A percentile compares a stretch with the other conserved stretches of the same genome.
Evolutionary conservation across 2,329 filamentous ascomycete genomes (phyloP).

Genomic region (Xylariaceae sp.): DNA sequence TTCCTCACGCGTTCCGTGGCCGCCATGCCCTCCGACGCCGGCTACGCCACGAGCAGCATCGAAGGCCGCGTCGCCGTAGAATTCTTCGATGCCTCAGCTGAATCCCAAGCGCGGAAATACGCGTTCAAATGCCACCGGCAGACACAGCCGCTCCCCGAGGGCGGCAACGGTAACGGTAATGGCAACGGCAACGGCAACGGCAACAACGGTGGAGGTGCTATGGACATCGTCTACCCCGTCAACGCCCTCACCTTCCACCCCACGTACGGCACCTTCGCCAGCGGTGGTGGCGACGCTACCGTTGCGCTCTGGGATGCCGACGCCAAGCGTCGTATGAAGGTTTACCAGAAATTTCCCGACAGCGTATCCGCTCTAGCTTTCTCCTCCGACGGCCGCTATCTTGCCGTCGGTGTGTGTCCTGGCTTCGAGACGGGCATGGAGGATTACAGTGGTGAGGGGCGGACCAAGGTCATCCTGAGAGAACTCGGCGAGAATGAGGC

Average conservation of each 20-base stretch:
- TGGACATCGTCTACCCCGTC: slow-evolving; percentile 84
- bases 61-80: slow-evolving; percentile 95
- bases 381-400: slow-evolving; percentile 66
- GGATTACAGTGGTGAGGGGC: slow-evolving; percentile 65
- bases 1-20: slow-evolving; percentile 91
- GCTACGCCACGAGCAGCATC: slow-evolving; percentile 87
- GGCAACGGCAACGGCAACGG: too few relatives aligned
- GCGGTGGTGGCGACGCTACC: slow-evolving; percentile 81
- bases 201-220: slow-evolving; percentile 35
- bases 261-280: slow-evolving; percentile 76
- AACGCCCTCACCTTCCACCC: slow-evolving; percentile 88
- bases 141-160: slow-evolving; percentile 49
- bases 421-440: slow-evolving; percentile 86
- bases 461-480: slow-evolving; percentile 71
- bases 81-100: slow-evolving; percentile 87
- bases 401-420: slow-evolving; percentile 77
- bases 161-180: slow-evolving; percentile 30
- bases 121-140: slow-evolving; percentile 98
- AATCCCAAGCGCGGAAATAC: slow-evolving; percentile 89
- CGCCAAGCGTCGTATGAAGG: slow-evolving; percentile 81
- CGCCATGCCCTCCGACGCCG: slow-evolving; percentile 94
- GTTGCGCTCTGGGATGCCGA: slow-evolving; percentile 92
- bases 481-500: slow-evolving; percentile 85
- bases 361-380: slow-evolving; percentile 75
- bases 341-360: slow-evolving; percentile 78